A percentile compares a stretch with the other conserved stretches of the same genome.
These are phyloP conservation scores for Alternaria ethzedia DNA, from an alignment of 2,329 filamentous ascomycete genomes.

Conservation along the genomic window DNA sequence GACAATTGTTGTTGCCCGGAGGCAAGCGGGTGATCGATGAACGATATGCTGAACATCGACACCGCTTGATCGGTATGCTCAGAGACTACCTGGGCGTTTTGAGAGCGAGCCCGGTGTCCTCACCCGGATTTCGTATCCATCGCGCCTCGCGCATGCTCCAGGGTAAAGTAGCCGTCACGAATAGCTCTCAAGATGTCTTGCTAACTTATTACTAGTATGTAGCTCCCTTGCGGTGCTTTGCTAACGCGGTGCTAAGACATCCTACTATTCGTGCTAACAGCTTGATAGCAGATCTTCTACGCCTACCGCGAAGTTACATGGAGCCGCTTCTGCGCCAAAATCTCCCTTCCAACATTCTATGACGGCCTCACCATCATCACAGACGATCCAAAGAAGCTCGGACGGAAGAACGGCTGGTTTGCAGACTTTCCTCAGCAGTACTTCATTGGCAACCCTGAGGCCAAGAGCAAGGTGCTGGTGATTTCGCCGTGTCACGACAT, in stretches of 20 bases:
- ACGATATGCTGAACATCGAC: not conserved
- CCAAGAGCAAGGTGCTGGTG: not conserved
- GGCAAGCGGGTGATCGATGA: not conserved
- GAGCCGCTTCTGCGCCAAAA: not conserved
- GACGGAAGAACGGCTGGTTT: constrained; percentile 4
- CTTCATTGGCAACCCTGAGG: not conserved
- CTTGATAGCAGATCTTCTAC: not conserved
- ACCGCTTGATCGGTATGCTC: not conserved
- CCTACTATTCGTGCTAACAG: too few species aligned
- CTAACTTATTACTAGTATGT: too few species aligned
- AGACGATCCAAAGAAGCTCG: not conserved
- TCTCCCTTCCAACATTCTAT: not conserved
- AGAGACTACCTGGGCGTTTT: not conserved
- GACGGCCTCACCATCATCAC: not conserved
- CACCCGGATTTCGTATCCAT: not conserved
- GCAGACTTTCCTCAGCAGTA: not conserved
- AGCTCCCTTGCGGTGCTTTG: too few species aligned
- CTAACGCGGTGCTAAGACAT: too few species aligned
- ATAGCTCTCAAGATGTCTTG: too few species aligned
- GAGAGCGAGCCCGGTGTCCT: not conserved
- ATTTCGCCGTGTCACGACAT: constrained; percentile 4
- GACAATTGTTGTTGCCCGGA: not conserved
- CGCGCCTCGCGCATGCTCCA: not conserved
- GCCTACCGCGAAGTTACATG: not conserved
- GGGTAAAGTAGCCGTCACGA: constrained; percentile 5